Evolutionary conservation across 805 yeast genomes (phyloP).

Genomic region (Deakozyma indianensis): DNA sequence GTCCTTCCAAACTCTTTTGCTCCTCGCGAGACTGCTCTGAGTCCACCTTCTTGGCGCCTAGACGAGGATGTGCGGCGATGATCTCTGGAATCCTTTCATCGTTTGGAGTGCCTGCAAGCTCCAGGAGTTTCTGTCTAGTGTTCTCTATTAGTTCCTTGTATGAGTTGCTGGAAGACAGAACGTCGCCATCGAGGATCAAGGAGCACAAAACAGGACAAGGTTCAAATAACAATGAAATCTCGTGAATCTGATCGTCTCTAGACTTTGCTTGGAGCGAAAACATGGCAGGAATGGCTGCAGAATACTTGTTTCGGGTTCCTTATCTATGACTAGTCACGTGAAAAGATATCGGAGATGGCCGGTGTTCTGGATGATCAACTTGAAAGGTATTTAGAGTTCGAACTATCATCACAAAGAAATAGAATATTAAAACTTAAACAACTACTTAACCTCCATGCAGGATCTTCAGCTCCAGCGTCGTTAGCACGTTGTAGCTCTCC

Average conservation of each 20-base stretch:
- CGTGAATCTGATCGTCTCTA: slow-evolving; percentile 19
- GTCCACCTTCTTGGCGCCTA: slow-evolving; percentile 48
- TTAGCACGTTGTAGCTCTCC: slow-evolving; percentile 14
- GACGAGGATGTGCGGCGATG: slow-evolving; percentile 82
- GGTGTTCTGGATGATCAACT: too few relatives aligned
- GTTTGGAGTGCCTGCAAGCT: slow-evolving; percentile 19
- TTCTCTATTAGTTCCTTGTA: slow-evolving; percentile 31
- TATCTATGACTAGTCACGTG: background rate
- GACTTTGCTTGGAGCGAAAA: background rate
- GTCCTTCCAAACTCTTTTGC: slow-evolving; percentile 50
- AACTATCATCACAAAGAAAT: too few relatives aligned
- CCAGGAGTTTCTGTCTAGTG: slow-evolving; percentile 26
- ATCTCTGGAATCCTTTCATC: slow-evolving; percentile 25
- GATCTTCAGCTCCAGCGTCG: slow-evolving; percentile 11
- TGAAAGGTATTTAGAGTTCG: too few relatives aligned
- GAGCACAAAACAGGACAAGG: slow-evolving; percentile 37
- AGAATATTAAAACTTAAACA: too few relatives aligned
- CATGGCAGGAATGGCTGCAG: background rate
- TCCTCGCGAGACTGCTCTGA: slow-evolving; percentile 53
- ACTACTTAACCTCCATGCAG: background rate
- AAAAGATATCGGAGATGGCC: too few relatives aligned
- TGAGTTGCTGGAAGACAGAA: slow-evolving; percentile 5
- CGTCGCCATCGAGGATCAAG: slow-evolving; percentile 22
- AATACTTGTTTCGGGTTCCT: background rate
- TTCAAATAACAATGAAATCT: slow-evolving; percentile 48